These are phyloP conservation scores for Telfairia occidentalis DNA, from an alignment of 331 rosid genomes.

Conservation along the genomic window DNA sequence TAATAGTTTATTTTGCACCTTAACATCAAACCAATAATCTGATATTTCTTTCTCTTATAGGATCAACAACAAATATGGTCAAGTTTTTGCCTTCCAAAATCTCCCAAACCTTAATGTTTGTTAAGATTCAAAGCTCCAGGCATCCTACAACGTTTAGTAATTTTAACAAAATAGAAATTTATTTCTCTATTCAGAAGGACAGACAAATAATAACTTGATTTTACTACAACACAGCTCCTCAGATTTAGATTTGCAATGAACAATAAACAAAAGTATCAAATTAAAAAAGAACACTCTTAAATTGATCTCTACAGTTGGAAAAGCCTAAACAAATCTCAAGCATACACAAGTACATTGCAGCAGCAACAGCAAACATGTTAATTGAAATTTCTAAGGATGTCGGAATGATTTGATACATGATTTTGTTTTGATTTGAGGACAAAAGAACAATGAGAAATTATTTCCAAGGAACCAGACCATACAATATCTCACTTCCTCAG, in stretches of 20 bases:
- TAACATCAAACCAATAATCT: no score
- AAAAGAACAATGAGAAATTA: background rate
- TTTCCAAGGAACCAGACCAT: background rate
- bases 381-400: background rate
- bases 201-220: no score
- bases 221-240: background rate
- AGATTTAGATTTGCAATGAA: background rate
- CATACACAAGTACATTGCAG: background rate
- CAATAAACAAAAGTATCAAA: background rate
- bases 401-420: background rate
- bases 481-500: background rate
- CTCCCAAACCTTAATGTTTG: no score
- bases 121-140: no score
- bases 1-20: no score
- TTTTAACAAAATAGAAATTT: no score
- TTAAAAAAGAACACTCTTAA: background rate
- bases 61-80: no score
- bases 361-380: background rate
- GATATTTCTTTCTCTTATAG: no score
- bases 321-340: background rate
- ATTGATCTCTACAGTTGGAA: background rate
- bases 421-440: background rate
- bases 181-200: no score
- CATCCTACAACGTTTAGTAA: no score
- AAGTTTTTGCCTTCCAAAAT: no score